Evolutionary conservation across 2,329 filamentous ascomycete species (phyloP).

Genomic region (Conoideocrella luteorostrata): DNA sequence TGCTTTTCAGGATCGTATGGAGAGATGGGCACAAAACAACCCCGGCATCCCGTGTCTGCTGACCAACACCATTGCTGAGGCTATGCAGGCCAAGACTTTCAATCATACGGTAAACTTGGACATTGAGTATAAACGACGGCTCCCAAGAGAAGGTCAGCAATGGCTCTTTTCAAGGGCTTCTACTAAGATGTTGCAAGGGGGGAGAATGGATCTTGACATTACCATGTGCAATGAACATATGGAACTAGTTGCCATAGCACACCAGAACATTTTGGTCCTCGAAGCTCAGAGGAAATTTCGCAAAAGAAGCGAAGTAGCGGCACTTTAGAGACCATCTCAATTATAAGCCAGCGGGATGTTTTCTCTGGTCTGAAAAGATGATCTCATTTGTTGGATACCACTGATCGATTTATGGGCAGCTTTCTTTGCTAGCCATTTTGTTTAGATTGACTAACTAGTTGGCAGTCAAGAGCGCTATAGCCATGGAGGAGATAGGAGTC

Average conservation of each 20-base stretch:
- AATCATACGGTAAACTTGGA: slow-evolving; percentile 16
- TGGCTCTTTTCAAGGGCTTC: slow-evolving; percentile 17
- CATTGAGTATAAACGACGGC: slow-evolving; percentile 19
- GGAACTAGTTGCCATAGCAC: slow-evolving; percentile 1
- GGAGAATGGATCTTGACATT: slow-evolving; percentile 18
- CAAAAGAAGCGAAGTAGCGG: neutral
- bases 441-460: no score
- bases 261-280: slow-evolving; percentile 6
- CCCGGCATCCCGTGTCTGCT: slow-evolving; percentile 12
- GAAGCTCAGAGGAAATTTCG: slow-evolving; percentile 4
- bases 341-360: no score
- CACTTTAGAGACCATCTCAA: no score
- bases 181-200: slow-evolving; percentile 15
- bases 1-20: neutral
- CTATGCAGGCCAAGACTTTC: slow-evolving; percentile 6
- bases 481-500: no score
- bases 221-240: slow-evolving; percentile 10
- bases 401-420: no score
- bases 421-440: no score
- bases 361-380: no score
- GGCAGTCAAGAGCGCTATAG: no score
- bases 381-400: no score
- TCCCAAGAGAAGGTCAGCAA: slow-evolving; percentile 16
- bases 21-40: slow-evolving; percentile 16
- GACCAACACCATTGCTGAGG: slow-evolving; percentile 13